A percentile compares a stretch with the other conserved stretches of the same genome.
Conservation (phyloP, 768 basidiomycete genomes). For the Macrocybe gigantea region DNA sequence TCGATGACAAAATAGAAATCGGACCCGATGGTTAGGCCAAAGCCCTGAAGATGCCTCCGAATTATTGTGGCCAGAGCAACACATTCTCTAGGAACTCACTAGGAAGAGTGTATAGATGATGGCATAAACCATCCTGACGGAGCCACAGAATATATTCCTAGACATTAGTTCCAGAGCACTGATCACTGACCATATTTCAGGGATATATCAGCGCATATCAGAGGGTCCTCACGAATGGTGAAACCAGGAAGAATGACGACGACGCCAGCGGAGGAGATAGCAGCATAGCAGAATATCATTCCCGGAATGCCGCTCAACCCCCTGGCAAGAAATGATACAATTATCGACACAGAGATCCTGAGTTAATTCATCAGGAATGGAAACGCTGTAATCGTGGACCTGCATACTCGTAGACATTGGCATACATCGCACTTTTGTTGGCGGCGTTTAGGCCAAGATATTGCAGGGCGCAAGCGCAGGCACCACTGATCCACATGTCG, state of each 20-base stretch:
- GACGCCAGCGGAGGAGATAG: conserved; percentile 84
- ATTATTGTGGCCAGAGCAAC: neutral
- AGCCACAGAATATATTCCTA: conserved; percentile 74
- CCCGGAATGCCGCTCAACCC: conserved; percentile 72
- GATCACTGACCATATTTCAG: conserved; percentile 43
- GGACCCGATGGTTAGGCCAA: conserved; percentile 79
- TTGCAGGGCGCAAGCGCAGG: conserved; percentile 63
- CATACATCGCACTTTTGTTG: conserved; percentile 82
- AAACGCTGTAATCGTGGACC: neutral
- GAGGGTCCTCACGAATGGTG: conserved; percentile 54
- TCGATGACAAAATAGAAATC: conserved; percentile 75
- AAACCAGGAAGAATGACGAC: conserved; percentile 90
- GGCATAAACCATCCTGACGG: conserved; percentile 79
- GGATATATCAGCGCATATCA: neutral
- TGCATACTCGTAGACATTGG: conserved; percentile 92
- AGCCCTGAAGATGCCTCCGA: conserved; percentile 44
- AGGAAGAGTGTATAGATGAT: conserved; percentile 83
- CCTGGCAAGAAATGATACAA: conserved; percentile 80
- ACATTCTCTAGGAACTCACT: conserved; percentile 27
- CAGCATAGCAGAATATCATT: conserved; percentile 81
- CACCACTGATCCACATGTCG: conserved; percentile 80
- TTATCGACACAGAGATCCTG: conserved; percentile 80
- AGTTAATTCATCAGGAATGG: neutral
- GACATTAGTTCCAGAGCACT: conserved; percentile 79
- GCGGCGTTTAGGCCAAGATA: conserved; percentile 80